phyloP scores from a whole-genome alignment of 345 rosid genomes.

The Citrus cavaleriei region DNA sequence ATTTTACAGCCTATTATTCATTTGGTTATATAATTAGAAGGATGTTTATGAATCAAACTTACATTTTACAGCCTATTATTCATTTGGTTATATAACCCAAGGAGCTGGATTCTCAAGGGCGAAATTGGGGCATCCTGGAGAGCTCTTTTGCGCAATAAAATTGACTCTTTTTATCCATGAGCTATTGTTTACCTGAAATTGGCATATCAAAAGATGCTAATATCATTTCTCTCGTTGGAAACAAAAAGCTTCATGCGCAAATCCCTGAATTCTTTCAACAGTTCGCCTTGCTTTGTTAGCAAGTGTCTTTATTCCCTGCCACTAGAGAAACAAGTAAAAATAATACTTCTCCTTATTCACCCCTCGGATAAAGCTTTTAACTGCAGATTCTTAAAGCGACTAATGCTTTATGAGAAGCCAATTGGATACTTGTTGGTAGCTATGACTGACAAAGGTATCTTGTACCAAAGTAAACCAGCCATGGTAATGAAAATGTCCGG shows the following conservation, averaged over 20 bases:
- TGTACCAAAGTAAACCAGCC: neutral
- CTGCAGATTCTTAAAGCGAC: constrained; percentile 2
- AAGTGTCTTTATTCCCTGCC: neutral
- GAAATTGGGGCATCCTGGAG: neutral
- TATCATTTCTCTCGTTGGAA: neutral
- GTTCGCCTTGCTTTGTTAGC: neutral
- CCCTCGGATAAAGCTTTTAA: neutral
- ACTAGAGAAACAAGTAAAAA: neutral
- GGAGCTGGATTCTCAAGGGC: neutral
- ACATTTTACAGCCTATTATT: too few species aligned
- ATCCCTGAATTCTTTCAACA: neutral
- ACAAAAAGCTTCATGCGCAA: neutral
- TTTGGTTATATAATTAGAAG: neutral
- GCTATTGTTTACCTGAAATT: neutral
- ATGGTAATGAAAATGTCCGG: constrained; percentile 12
- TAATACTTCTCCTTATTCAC: neutral
- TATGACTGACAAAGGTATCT: constrained; percentile 23
- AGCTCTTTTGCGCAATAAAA: neutral
- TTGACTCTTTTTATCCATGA: neutral
- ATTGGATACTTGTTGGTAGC: constrained; percentile 11
- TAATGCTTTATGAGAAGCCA: constrained; percentile 5
- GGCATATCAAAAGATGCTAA: neutral
- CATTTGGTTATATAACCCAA: neutral
- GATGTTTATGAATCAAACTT: too few species aligned
- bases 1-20: too few species aligned